Conservation (phyloP, 1,139 yeast genomes). For the Suhomyces panamericanus region DNA sequence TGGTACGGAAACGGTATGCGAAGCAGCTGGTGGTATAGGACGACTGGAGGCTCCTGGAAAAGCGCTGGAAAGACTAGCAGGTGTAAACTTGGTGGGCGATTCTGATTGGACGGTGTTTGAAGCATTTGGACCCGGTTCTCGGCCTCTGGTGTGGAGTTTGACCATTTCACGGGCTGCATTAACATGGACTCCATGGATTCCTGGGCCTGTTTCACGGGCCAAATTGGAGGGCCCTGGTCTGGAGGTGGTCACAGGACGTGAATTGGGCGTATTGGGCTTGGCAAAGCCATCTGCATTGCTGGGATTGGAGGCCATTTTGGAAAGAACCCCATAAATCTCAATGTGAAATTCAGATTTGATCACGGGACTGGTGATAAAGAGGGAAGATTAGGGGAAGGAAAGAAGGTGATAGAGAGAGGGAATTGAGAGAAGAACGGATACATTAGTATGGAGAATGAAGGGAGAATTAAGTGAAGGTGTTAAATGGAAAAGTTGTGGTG, state of each 20-base stretch:
- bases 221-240: not conserved
- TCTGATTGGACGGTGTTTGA: not conserved
- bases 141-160: constrained; percentile 38
- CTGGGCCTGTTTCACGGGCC: constrained; percentile 18
- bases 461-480: too few relatives aligned
- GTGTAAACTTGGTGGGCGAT: not conserved
- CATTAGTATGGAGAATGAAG: too few relatives aligned
- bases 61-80: not conserved
- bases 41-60: constrained; percentile 1
- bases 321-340: not conserved
- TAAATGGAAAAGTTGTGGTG: too few relatives aligned
- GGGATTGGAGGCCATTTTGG: not conserved
- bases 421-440: too few relatives aligned
- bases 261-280: constrained; percentile 2
- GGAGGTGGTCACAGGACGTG: not conserved
- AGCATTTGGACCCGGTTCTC: constrained; percentile 28
- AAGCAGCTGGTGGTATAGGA: not conserved
- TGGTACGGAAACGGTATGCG: constrained; percentile 27
- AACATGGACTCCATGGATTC: constrained; percentile 58
- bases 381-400: too few relatives aligned
- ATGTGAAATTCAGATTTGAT: not conserved
- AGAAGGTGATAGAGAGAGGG: too few relatives aligned
- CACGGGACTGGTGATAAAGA: constrained; percentile 1
- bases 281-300: constrained; percentile 1
- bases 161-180: constrained; percentile 67